phyloP scores from a whole-genome alignment of 202 grass and related monocot species.

The Brachypodium distachyon region DNA sequence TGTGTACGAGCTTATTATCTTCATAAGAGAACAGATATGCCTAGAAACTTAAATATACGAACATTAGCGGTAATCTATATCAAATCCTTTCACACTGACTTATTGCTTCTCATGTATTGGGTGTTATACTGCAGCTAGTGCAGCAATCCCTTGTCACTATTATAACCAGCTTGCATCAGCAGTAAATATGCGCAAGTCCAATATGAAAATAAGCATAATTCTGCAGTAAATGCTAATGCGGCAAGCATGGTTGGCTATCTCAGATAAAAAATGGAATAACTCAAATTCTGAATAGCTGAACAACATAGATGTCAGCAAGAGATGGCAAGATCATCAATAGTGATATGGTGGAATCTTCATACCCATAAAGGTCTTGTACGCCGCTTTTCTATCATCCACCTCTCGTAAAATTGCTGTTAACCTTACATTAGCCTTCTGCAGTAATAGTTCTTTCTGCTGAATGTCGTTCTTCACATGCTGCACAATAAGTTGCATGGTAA shows the following conservation, averaged over 20 bases:
- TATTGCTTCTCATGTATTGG: background rate
- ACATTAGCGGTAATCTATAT: background rate
- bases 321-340: constrained; percentile 2
- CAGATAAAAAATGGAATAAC: background rate
- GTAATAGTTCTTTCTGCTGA: constrained; percentile 38
- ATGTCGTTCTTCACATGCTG: constrained; percentile 54
- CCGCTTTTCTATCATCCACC: constrained; percentile 37
- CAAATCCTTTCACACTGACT: background rate
- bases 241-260: background rate
- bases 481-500: constrained; percentile 16
- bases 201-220: background rate
- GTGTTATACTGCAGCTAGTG: background rate
- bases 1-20: background rate
- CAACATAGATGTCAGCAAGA: background rate
- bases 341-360: constrained; percentile 4
- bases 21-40: background rate
- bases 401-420: constrained; percentile 28
- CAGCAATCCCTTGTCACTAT: background rate
- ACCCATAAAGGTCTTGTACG: constrained; percentile 51
- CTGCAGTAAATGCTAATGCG: background rate
- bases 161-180: background rate
- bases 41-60: background rate
- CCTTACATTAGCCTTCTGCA: constrained; percentile 56
- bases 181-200: background rate
- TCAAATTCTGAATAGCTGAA: background rate